phyloP scores from a whole-genome alignment of 2,329 filamentous ascomycete genomes.

The Calonectria fujianensis region DNA sequence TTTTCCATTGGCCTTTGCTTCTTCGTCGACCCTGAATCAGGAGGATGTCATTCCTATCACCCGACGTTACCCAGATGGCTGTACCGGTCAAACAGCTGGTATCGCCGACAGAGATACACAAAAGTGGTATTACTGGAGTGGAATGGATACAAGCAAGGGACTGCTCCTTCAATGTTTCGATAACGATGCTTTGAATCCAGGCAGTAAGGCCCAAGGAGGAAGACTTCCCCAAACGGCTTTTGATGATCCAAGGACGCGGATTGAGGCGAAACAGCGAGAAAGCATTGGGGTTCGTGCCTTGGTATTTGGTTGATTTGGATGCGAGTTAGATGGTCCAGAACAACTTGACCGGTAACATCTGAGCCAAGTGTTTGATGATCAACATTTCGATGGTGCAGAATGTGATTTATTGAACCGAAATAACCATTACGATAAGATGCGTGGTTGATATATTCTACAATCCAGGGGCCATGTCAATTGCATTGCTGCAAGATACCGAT shows the following conservation, averaged over 20 bases:
- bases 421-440: not conserved
- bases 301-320: conserved; percentile 78
- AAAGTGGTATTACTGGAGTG: conserved; percentile 16
- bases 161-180: conserved; percentile 75
- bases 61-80: not conserved
- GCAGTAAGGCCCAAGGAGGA: conserved; percentile 66
- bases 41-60: not conserved
- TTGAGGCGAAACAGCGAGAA: conserved; percentile 82
- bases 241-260: conserved; percentile 80
- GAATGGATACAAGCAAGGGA: not conserved
- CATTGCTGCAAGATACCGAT: not conserved
- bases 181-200: conserved; percentile 65
- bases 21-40: not conserved
- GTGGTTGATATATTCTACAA: not conserved
- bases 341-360: not conserved
- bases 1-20: conserved; percentile 16
- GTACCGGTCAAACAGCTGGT: conserved; percentile 7
- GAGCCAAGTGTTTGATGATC: not conserved
- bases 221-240: conserved; percentile 85
- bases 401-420: not conserved
- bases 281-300: conserved; percentile 92
- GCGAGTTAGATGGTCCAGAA: not conserved
- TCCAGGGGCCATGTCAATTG: no score
- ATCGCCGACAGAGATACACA: not conserved
- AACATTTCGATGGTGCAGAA: not conserved